Evolutionary conservation across 2,329 filamentous ascomycete species (phyloP), one percentile per base, ranked within the genome.

Genomic region (Colletotrichum magnum): DNA sequence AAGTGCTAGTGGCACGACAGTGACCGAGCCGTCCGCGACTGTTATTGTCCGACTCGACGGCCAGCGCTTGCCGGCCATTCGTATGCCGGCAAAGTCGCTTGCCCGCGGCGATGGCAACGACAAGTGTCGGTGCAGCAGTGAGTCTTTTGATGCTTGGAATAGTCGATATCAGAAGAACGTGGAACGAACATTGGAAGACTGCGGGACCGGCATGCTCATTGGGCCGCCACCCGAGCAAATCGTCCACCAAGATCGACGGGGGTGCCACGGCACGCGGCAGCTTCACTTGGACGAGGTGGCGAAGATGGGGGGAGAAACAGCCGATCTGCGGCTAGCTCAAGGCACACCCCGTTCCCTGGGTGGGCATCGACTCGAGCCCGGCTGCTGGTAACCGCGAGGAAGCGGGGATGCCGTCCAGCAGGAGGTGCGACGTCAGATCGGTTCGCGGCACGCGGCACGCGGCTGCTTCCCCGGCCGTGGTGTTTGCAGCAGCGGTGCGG

Each of bases 161-260:
- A 51, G 18, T 28, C 5, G 24, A 41, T 41, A 45, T 43, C 53
- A 52, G 36, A 21, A 28, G 32, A 26, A 48, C 26, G 26, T 28
- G 32, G 32, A 36, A 36, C 7, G 10, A 36, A 36, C 7, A 36
- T 10, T 10, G 32, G 32, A 36, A 36, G 32, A 36, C 9, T 6
- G 62, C 51, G 51, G 56, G 53, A 60, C 51, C 56, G 57, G 21
- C 51, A 57, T 60, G 32, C 24, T 32, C 26, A 43, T 50, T 32
- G 48, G 32, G 39, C 41, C 32, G n/a, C 21, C n/a, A 36, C 10
- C 32, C 32, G 32, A 36, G 32, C 32, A 36, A 36, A 6, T 36
- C 32, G 32, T 36, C 32, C 41, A 10, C 6, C n/a, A 43, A 18
- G 50, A 60, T 54, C 50, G 54, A 12, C 54, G 36, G 5, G 26